These are phyloP conservation scores for Viridothelium virens DNA, from an alignment of 495 filamentous ascomycete species.

Conservation along the genomic window DNA sequence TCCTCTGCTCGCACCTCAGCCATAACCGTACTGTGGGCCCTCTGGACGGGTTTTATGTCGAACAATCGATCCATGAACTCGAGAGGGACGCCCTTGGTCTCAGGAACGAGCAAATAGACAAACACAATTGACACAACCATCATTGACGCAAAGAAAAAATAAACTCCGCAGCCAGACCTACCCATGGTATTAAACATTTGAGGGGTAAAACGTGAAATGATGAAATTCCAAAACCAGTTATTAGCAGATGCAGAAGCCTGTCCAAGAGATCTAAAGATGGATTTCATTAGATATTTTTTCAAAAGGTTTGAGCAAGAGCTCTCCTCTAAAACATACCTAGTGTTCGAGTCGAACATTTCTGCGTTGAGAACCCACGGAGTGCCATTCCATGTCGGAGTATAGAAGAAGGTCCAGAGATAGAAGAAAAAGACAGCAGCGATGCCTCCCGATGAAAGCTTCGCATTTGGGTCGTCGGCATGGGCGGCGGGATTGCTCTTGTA, in stretches of 20 bases:
- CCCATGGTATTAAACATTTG: slow-evolving; percentile 67
- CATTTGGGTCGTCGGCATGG: slow-evolving; percentile 33
- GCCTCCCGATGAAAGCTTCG: slow-evolving; percentile 46
- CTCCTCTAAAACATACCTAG: slow-evolving; percentile 18
- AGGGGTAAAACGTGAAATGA: slow-evolving; percentile 62
- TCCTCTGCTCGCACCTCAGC: slow-evolving; percentile 41
- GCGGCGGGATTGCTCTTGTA: slow-evolving; percentile 45
- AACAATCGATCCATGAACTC: slow-evolving; percentile 47
- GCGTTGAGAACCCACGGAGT: slow-evolving; percentile 37
- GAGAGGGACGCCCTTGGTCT: slow-evolving; percentile 36
- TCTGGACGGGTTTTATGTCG: slow-evolving; percentile 46
- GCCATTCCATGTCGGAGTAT: slow-evolving; percentile 69
- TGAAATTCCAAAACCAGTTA: slow-evolving; percentile 68
- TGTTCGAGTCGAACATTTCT: slow-evolving; percentile 35
- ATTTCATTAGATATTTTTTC: not conserved
- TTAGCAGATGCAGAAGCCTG: slow-evolving; percentile 61
- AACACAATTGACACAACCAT: slow-evolving; percentile 62
- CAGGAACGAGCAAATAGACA: slow-evolving; percentile 41
- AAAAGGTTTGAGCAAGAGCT: not conserved
- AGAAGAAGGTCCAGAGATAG: slow-evolving; percentile 72
- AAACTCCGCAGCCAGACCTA: slow-evolving; percentile 52
- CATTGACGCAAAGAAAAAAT: slow-evolving; percentile 69
- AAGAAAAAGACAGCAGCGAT: slow-evolving; percentile 71
- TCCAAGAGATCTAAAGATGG: slow-evolving; percentile 42
- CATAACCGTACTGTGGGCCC: slow-evolving; percentile 47